Conservation (phyloP, 495 filamentous ascomycete species). For the Cercophora samala region DNA sequence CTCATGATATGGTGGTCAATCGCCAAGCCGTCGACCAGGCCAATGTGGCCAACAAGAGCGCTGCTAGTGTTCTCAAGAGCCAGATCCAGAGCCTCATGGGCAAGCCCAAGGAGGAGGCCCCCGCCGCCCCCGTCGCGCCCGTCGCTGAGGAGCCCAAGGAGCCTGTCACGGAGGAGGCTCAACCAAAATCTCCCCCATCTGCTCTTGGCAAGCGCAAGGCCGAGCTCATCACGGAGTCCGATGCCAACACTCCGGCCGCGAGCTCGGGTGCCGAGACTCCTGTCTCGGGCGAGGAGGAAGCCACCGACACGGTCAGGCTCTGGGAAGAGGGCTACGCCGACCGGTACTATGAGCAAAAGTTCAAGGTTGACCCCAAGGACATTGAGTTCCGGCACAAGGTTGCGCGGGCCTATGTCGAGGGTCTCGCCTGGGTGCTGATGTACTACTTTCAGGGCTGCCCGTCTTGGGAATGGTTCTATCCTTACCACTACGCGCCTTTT, state of each 20-base stretch:
- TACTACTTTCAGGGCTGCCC: slow-evolving; percentile 99
- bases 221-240: slow-evolving; percentile 58
- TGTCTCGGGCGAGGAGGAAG: slow-evolving; percentile 53
- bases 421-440: slow-evolving; percentile 92
- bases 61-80: slow-evolving; percentile 82
- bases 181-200: slow-evolving; percentile 34
- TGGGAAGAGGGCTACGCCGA: slow-evolving; percentile 97
- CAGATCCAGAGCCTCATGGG: slow-evolving; percentile 59
- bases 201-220: slow-evolving; percentile 56
- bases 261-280: slow-evolving; percentile 45
- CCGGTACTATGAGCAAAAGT: slow-evolving; percentile 97
- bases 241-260: slow-evolving; percentile 48
- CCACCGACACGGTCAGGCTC: slow-evolving; percentile 77
- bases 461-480: slow-evolving; percentile 98
- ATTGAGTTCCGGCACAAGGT: slow-evolving; percentile 87
- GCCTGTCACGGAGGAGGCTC: slow-evolving; percentile 12
- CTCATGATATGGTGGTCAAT: slow-evolving; percentile 87
- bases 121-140: too few relatives aligned
- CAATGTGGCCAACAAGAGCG: slow-evolving; percentile 89
- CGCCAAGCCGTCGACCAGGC: slow-evolving; percentile 69
- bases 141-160: slow-evolving; percentile 14
- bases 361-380: slow-evolving; percentile 77
- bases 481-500: slow-evolving; percentile 97
- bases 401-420: slow-evolving; percentile 89
- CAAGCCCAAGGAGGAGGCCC: slow-evolving; percentile 20